Base-by-base conservation (phyloP, 768 basidiomycete genomes). In the Suillus clintonianus region DNA sequence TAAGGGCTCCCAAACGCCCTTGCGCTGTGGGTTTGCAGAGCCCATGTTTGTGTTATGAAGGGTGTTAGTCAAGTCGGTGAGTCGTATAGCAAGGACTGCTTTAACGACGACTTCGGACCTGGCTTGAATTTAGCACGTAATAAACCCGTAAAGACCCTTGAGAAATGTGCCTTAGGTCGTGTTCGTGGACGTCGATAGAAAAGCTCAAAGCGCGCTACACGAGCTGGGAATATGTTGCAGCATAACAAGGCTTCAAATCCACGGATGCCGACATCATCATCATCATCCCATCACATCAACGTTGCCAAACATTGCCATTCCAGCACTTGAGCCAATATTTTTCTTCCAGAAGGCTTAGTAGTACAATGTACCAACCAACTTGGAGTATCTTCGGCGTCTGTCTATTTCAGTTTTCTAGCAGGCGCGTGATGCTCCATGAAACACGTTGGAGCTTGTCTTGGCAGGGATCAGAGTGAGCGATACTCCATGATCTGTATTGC, bases 1-100 rank as follows among this genome's bases (percentile, higher is more conserved):
- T 24, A 89, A 81, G 24, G 88, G 87, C 56, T 88, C 85, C 87
- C 87, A 88, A 14, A 79, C 77, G 66, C 84, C 83, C 64, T 78
- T 77, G 17, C 78, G 80, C 22, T 74, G 74, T 8, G 67, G 41
- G 27, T 66, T 63, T 34, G 67, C 63, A 7, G 73, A 50, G 68
- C 66, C 66, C 71, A 73, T 74, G 6, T 57, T 57, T 8, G 39
- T 41, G 17, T 30, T 27, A 42, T 19, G 36, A 41, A 24, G 24
- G 53, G 27, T 4, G 27, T 27, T 30, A 50, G 24, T 57, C 9
- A 19, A 32, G 50, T 60, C 55, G 19, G 24, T 58, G 2, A 53
- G 30, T 32, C 32, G 51, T 53, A 32, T 53, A 53, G 30, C 51
- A 53, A 53, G 51, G 32, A 53, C 19, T 13, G 32, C 51, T 53